A percentile compares a stretch with the other conserved stretches of the same genome.
phyloP scores from a whole-genome alignment of 257 asterid genomes.

The Henckelia pumila region DNA sequence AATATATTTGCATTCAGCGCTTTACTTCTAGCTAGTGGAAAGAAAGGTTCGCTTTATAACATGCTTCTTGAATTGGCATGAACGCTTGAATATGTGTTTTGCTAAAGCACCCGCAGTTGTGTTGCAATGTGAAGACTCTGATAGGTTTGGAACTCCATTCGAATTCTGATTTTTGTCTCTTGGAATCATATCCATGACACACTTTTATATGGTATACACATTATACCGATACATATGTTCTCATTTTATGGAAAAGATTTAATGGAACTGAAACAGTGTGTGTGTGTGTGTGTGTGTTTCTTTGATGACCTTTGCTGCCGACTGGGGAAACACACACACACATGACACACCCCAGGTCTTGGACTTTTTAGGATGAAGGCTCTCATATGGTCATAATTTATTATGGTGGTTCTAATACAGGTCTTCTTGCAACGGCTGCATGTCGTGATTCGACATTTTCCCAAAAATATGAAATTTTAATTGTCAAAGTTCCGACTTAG shows the following conservation, averaged over 20 bases:
- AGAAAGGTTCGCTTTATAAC: slow-evolving; percentile 9
- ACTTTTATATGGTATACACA: neutral
- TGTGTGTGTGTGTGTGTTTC: neutral
- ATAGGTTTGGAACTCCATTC: neutral
- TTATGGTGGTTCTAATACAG: neutral
- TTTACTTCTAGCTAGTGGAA: slow-evolving; percentile 7
- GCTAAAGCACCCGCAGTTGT: slow-evolving; percentile 10
- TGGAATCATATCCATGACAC: neutral
- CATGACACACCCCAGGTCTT: neutral
- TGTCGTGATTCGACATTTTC: neutral
- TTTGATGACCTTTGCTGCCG: neutral
- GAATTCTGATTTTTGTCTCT: neutral
- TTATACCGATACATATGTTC: neutral
- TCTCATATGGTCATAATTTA: too few relatives aligned
- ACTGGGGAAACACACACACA: neutral
- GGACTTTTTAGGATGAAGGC: neutral
- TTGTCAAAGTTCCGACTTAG: neutral
- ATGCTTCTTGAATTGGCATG: slow-evolving; percentile 6
- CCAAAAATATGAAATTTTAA: neutral
- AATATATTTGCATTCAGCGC: slow-evolving; percentile 6
- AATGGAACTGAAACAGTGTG: too few relatives aligned
- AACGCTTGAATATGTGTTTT: neutral
- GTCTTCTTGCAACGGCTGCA: neutral
- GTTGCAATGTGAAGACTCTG: slow-evolving; percentile 12
- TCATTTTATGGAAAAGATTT: neutral